Base-by-base conservation (phyloP, 1,284 basidiomycete genomes). In the Amylostereum chailletii region DNA sequence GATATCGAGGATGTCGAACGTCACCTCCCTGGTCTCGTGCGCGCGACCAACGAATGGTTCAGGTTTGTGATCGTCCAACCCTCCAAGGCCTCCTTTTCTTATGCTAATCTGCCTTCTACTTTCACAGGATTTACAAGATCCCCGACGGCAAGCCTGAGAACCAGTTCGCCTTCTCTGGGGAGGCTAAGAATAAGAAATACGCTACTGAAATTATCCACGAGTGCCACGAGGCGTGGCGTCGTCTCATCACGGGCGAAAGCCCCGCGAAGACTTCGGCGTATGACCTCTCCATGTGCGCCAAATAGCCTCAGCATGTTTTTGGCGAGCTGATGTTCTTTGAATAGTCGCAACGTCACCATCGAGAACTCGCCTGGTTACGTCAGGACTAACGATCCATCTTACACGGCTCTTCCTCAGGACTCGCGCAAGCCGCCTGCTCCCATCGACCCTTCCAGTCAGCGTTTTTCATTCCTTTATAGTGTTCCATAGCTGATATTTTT, bases 111-210 rank as follows among this genome's bases (percentile, higher is more conserved):
- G 9, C 10, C 46, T 45, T 26, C 34, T 39, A 33, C 46, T 40
- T 10, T 27, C 57, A 49, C 58, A 88, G 90, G 66, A 97, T 97
- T 74, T 97, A 97, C 89, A 98, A 98, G 71, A 90, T 90, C 63
- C 86, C 95, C 66, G 95, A 99, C 68, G 95, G 94, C 63, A 99
- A 99, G 86, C 90, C 92, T 61, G 94, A 98, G 74, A 97, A 98
- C 76, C 86, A 90, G 62, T 99, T 99, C 62, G 96, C 96, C 32
- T 99, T 99, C 83, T 95, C 92, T 50, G 96, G 96, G 52, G 96
- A 99, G 75, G 95, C 95, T 58, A 99, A 99, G 80, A 96, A 96
- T 81, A 95, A 94, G 79, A 94, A 94, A 70, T 99, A 98, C 69
- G 96, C 96, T 47, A 92, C 89, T 48, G 95, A 98, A 73, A 94